A percentile compares a stretch with the other conserved stretches of the same genome.
Conservation (phyloP, 176 grass and related monocot genomes). For the Eremochloa ophiuroides region DNA sequence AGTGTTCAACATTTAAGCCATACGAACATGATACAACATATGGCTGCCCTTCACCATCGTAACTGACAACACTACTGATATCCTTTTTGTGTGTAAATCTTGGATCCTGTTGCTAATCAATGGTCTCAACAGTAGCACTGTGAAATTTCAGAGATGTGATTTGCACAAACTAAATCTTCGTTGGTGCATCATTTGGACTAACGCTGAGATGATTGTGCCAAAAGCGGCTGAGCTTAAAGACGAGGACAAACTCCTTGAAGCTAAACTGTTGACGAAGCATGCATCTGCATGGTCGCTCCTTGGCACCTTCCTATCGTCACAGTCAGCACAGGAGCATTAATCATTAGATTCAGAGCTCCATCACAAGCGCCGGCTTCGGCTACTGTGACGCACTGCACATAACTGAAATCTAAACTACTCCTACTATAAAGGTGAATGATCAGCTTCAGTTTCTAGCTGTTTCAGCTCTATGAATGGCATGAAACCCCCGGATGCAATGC, state of each 20-base stretch:
- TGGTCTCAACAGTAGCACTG: not conserved
- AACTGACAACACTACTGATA: slow-evolving; percentile 16
- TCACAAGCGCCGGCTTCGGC: not conserved
- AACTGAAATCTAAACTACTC: not conserved
- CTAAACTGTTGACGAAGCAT: not conserved
- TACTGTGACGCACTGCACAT: not conserved
- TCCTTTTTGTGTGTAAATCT: too few relatives aligned
- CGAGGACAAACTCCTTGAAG: not conserved
- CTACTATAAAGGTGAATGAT: not conserved
- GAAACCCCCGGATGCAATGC: not conserved
- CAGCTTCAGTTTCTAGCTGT: not conserved
- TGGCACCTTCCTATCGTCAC: not conserved
- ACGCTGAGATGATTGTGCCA: not conserved
- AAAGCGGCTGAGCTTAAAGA: not conserved
- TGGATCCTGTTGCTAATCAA: not conserved
- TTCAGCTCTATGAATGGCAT: not conserved
- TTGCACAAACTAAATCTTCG: not conserved
- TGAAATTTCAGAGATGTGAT: not conserved
- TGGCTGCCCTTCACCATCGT: not conserved
- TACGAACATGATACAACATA: not conserved
- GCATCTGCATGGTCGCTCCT: not conserved
- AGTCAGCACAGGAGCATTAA: slow-evolving; percentile 12
- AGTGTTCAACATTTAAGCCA: not conserved
- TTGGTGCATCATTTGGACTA: not conserved
- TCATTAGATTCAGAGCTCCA: slow-evolving; percentile 30